A percentile compares a stretch with the other conserved stretches of the same genome.
Conservation (phyloP, 2,329 filamentous ascomycete species). For the Emergomyces pasteurianus region DNA sequence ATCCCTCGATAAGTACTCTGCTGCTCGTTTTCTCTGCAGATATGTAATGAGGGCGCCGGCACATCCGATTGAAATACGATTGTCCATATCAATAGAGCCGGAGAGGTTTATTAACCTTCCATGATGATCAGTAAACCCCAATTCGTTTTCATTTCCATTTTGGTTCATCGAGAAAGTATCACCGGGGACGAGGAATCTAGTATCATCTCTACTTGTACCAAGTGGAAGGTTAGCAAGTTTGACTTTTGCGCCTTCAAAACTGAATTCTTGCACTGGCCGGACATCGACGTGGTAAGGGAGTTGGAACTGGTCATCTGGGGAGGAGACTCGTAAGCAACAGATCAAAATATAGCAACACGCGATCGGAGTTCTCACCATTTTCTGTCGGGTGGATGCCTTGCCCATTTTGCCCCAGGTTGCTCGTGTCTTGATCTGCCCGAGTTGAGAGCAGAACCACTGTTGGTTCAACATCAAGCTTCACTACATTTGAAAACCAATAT, state of each 20-base stretch:
- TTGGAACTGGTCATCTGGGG: constrained; percentile 37
- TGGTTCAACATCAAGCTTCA: constrained; percentile 50
- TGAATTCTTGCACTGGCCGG: constrained; percentile 61
- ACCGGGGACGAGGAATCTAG: constrained; percentile 50
- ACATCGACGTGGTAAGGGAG: constrained; percentile 54
- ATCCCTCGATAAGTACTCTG: constrained; percentile 51
- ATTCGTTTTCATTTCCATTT: constrained; percentile 25
- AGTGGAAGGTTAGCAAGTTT: constrained; percentile 52
- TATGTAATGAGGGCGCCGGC: constrained; percentile 77
- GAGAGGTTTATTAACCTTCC: constrained; percentile 57
- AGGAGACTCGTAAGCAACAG: constrained; percentile 4
- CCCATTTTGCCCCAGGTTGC: constrained; percentile 4
- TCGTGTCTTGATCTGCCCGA: constrained; percentile 38
- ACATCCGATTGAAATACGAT: constrained; percentile 64
- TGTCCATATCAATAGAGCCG: constrained; percentile 62
- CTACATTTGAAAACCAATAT: constrained; percentile 25
- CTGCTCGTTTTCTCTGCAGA: constrained; percentile 55
- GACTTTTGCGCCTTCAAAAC: constrained; percentile 51
- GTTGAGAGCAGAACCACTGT: constrained; percentile 48
- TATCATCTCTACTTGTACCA: constrained; percentile 35
- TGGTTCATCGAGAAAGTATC: constrained; percentile 38
- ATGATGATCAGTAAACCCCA: constrained; percentile 44
- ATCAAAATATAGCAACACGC: not conserved
- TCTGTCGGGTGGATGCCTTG: constrained; percentile 11
- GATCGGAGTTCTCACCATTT: constrained; percentile 16